Evolutionary conservation across 352 stramenopile species (phyloP).

Genomic region (Thraustochytrium sp.): DNA sequence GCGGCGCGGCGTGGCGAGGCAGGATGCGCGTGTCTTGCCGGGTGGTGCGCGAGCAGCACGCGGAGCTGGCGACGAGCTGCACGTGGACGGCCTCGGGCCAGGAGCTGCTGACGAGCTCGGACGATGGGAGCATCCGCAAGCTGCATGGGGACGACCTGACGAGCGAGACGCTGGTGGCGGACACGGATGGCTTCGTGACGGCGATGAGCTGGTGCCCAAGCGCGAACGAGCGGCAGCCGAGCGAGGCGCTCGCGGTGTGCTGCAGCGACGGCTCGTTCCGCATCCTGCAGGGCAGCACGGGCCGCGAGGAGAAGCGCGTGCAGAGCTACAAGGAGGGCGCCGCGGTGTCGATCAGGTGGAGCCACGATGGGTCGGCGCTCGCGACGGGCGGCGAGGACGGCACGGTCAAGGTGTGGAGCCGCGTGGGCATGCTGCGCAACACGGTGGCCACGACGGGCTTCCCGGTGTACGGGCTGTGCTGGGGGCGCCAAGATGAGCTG

Average conservation of each 20-base stretch:
- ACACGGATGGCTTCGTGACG: slow-evolving; percentile 11
- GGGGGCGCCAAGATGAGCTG: slow-evolving; percentile 80
- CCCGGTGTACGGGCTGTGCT: slow-evolving; percentile 76
- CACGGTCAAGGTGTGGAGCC: slow-evolving; percentile 78
- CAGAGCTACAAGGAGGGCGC: slow-evolving; percentile 68
- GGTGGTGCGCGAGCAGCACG: slow-evolving; percentile 12
- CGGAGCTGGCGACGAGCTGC: slow-evolving; percentile 15
- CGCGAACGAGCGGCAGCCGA: slow-evolving; percentile 1
- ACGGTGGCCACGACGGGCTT: slow-evolving; percentile 68
- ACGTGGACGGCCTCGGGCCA: background rate
- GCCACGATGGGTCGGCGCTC: slow-evolving; percentile 80
- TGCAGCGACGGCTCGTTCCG: slow-evolving; percentile 82
- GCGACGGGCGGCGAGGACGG: slow-evolving; percentile 82
- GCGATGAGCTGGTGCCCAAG: slow-evolving; percentile 19
- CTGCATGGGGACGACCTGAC: slow-evolving; percentile 23
- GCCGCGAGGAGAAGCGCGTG: slow-evolving; percentile 83
- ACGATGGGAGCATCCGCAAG: slow-evolving; percentile 22
- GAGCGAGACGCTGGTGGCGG: background rate
- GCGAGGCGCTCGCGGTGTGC: slow-evolving; percentile 64
- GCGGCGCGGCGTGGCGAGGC: no score
- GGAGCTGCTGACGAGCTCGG: slow-evolving; percentile 23
- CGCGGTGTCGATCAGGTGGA: slow-evolving; percentile 82
- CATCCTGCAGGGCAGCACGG: slow-evolving; percentile 70
- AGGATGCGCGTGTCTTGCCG: background rate
- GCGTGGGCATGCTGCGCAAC: slow-evolving; percentile 63